phyloP scores from a whole-genome alignment of 371 early-diverging fungal species.

The Mortierella sp. region DNA sequence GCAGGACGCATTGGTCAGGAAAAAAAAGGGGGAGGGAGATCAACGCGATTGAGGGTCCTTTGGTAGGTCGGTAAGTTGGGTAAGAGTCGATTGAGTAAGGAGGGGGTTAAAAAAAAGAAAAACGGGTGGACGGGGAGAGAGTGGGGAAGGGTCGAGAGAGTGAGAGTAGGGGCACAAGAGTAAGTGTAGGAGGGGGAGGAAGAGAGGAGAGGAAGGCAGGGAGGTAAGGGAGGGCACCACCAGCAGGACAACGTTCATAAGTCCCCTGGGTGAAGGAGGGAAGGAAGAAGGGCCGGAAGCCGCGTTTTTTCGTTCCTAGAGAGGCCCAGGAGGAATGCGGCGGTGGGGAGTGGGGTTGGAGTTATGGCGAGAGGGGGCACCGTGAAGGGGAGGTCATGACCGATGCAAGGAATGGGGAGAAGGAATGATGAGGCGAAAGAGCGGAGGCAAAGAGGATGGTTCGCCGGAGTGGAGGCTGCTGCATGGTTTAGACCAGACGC shows the following conservation, averaged over 20 bases:
- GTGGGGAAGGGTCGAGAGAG: not conserved
- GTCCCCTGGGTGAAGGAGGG: not conserved
- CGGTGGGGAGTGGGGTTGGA: not conserved
- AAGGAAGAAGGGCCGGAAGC: not conserved
- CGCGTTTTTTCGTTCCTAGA: too few relatives aligned
- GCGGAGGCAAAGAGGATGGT: not conserved
- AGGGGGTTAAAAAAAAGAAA: too few relatives aligned
- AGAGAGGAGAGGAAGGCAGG: not conserved
- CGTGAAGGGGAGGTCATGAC: not conserved
- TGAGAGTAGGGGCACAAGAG: too few relatives aligned
- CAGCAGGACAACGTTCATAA: too few relatives aligned
- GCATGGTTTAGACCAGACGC: too few relatives aligned
- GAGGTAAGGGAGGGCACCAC: too few relatives aligned
- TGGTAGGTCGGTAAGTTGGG: too few relatives aligned
- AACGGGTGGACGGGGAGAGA: too few relatives aligned
- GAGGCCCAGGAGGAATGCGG: not conserved
- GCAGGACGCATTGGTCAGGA: conserved; percentile 5
- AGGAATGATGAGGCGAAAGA: not conserved
- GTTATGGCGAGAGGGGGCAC: not conserved
- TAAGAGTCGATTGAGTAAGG: too few relatives aligned
- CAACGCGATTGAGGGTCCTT: too few relatives aligned
- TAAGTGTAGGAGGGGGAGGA: not conserved
- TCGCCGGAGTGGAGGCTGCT: too few relatives aligned
- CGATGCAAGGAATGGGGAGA: conserved; percentile 11
- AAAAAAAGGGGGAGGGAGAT: not conserved